Evolutionary conservation across 2,329 filamentous ascomycete genomes (phyloP).

Genomic region (Verticillium longisporum): DNA sequence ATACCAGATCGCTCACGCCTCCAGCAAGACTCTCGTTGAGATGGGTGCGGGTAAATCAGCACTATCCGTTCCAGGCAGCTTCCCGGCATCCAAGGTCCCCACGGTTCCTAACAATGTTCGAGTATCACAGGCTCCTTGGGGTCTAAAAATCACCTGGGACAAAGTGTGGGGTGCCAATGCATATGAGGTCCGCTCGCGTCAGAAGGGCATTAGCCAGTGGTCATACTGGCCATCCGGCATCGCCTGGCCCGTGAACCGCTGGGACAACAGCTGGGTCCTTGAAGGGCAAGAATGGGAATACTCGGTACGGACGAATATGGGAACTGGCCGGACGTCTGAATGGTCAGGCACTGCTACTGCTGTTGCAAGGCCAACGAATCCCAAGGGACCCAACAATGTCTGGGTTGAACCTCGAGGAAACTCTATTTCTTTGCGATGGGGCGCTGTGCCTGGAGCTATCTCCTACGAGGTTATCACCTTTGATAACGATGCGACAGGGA

Average conservation of each 20-base stretch:
- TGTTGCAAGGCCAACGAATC: not conserved
- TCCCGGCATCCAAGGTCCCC: constrained; percentile 12
- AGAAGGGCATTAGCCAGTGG: not conserved
- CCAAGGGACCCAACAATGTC: not conserved
- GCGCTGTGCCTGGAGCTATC: not conserved
- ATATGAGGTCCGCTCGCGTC: constrained; percentile 7
- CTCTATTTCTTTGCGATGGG: not conserved
- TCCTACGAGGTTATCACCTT: not conserved
- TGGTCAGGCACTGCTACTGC: constrained; percentile 3
- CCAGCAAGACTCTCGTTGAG: constrained; percentile 21
- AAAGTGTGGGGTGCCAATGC: constrained; percentile 16
- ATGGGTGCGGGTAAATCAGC: constrained; percentile 15
- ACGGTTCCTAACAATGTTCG: constrained; percentile 9
- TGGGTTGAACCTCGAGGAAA: constrained; percentile 5
- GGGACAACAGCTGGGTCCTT: constrained; percentile 2
- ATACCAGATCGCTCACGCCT: constrained; percentile 32
- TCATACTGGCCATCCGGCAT: not conserved
- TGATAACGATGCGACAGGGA: not conserved
- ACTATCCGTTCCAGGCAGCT: constrained; percentile 14
- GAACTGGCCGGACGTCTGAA: constrained; percentile 3
- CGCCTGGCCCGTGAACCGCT: not conserved
- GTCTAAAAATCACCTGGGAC: constrained; percentile 15
- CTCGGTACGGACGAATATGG: constrained; percentile 7
- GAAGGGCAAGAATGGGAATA: constrained; percentile 6
- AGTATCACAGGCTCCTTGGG: constrained; percentile 5